Evolutionary conservation across 306 rosid species (phyloP).

Genomic region (Trifolium dubium): DNA sequence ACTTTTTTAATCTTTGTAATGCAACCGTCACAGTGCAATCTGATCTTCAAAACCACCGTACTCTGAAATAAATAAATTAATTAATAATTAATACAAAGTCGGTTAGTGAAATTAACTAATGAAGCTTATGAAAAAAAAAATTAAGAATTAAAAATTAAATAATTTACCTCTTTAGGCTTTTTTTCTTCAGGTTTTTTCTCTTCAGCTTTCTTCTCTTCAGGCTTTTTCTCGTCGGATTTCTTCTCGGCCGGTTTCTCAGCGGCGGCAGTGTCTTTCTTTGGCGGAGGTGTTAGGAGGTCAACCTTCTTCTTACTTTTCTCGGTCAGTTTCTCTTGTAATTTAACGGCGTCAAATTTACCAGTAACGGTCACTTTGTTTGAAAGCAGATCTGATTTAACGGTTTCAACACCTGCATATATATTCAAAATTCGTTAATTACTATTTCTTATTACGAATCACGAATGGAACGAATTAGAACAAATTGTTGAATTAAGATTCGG

Average conservation of each 20-base stretch:
- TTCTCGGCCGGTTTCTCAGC: slow-evolving; percentile 61
- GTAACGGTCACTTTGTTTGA: slow-evolving; percentile 69
- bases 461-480: background rate
- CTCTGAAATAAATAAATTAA: slow-evolving; percentile 54
- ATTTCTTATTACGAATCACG: background rate
- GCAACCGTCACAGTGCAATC: slow-evolving; percentile 95
- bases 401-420: slow-evolving; percentile 62
- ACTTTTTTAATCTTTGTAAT: slow-evolving; percentile 62
- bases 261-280: slow-evolving; percentile 63
- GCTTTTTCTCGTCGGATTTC: slow-evolving; percentile 64
- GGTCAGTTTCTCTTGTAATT: slow-evolving; percentile 56
- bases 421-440: background rate
- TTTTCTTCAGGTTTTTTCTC: slow-evolving; percentile 63
- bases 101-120: slow-evolving; percentile 41
- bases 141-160: background rate
- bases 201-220: slow-evolving; percentile 57
- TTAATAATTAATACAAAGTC: background rate
- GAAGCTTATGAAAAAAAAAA: background rate
- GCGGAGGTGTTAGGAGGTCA: slow-evolving; percentile 69
- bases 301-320: slow-evolving; percentile 76
- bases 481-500: background rate
- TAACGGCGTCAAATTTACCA: slow-evolving; percentile 66
- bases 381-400: slow-evolving; percentile 58
- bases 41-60: slow-evolving; percentile 74
- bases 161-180: slow-evolving; percentile 59